Evolutionary conservation across 116 monocot species (phyloP).

Genomic region (Dioscorea cayenensis): DNA sequence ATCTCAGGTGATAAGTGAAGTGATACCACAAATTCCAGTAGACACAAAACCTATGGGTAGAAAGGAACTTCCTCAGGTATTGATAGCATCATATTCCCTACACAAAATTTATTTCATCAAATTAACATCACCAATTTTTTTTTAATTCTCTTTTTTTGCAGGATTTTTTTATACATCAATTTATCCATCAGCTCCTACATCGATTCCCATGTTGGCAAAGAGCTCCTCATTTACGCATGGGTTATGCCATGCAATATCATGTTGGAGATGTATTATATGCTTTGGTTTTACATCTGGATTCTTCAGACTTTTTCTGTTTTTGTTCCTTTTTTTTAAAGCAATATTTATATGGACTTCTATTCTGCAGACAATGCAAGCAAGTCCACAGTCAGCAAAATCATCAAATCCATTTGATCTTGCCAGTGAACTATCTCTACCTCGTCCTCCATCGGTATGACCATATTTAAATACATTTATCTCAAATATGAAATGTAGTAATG

Average conservation of each 20-base stretch:
- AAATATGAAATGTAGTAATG: not conserved
- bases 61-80: slow-evolving; percentile 78
- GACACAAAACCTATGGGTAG: slow-evolving; percentile 57
- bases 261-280: slow-evolving; percentile 43
- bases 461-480: not conserved
- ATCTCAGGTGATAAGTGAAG: slow-evolving; percentile 15
- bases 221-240: slow-evolving; percentile 31
- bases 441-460: slow-evolving; percentile 47
- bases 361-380: slow-evolving; percentile 41
- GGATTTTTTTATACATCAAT: slow-evolving; percentile 71
- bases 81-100: not conserved
- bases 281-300: not conserved
- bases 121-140: not conserved
- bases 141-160: slow-evolving; percentile 20
- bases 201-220: slow-evolving; percentile 51
- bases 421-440: slow-evolving; percentile 33
- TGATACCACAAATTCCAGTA: slow-evolving; percentile 10
- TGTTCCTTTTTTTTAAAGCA: not conserved
- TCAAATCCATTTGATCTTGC: slow-evolving; percentile 86
- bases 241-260: slow-evolving; percentile 59
- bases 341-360: not conserved
- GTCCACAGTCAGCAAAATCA: slow-evolving; percentile 35
- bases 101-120: not conserved
- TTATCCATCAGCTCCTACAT: slow-evolving; percentile 33
- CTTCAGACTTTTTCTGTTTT: not conserved